Evolutionary conservation across 495 filamentous ascomycete genomes (phyloP).

Genomic region (Aspergillus mulundensis): DNA sequence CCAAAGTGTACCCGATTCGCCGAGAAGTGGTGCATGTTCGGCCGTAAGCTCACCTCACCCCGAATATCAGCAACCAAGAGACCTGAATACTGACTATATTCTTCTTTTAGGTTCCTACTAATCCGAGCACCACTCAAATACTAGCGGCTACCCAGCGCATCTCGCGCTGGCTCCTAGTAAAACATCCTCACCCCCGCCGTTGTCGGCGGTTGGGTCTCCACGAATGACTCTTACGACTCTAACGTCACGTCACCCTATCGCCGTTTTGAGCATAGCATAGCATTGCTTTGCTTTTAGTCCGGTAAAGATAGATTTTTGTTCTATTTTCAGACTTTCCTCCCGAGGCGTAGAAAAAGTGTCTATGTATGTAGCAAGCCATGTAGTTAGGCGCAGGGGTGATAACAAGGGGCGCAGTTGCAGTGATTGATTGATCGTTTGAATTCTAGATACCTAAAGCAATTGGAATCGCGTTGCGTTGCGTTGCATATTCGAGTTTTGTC

Average conservation of each 20-base stretch:
- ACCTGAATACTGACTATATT: slow-evolving; percentile 9
- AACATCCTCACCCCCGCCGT: not conserved
- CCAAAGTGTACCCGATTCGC: slow-evolving; percentile 72
- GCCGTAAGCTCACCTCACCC: slow-evolving; percentile 44
- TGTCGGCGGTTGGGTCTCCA: not conserved
- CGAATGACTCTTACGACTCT: slow-evolving; percentile 9
- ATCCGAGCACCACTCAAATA: slow-evolving; percentile 10
- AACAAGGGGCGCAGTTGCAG: not conserved
- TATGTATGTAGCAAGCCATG: not conserved
- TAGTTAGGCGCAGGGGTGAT: not conserved
- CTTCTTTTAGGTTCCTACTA: slow-evolving; percentile 31
- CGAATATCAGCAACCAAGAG: not conserved
- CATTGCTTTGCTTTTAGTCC: not conserved
- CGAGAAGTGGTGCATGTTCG: slow-evolving; percentile 84
- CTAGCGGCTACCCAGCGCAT: too few species aligned
- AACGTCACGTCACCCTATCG: slow-evolving; percentile 8
- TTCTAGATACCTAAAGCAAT: not conserved
- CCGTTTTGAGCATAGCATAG: not conserved
- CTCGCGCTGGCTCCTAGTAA: not conserved
- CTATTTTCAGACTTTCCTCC: not conserved
- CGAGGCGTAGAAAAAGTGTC: not conserved
- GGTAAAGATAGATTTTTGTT: not conserved
- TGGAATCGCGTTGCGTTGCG: not conserved
- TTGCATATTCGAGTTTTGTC: not conserved
- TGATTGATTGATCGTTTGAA: not conserved